Percentiles rank a stretch among this genome's conserved stretches.
phyloP scores from a whole-genome alignment of 2,329 filamentous ascomycete genomes.

The Talaromyces islandicus region DNA sequence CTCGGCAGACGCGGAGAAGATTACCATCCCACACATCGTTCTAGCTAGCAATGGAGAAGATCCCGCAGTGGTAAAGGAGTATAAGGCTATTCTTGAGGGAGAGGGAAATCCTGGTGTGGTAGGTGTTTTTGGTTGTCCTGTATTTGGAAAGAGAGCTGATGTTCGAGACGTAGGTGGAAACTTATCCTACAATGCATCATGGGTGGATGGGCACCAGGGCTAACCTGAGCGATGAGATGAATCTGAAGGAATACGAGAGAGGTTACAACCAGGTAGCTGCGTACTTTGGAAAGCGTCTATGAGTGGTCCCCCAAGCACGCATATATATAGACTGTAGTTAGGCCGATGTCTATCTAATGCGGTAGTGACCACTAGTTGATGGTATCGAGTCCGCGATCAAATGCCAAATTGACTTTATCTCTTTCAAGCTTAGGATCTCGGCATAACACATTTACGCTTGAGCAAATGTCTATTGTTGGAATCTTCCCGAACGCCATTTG shows the following conservation, averaged over 20 bases:
- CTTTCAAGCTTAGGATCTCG: no score
- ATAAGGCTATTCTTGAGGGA: constrained; percentile 31
- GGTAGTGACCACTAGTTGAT: no score
- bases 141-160: constrained; percentile 27
- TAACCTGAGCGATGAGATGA: constrained; percentile 49
- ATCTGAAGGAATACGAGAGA: constrained; percentile 52
- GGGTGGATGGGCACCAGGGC: constrained; percentile 67
- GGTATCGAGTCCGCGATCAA: no score
- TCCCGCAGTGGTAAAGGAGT: constrained; percentile 45
- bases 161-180: constrained; percentile 55
- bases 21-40: constrained; percentile 57
- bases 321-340: not conserved
- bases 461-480: no score
- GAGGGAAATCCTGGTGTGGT: not conserved
- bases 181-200: constrained; percentile 60
- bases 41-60: constrained; percentile 62
- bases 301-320: no score
- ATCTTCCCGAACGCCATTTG: no score
- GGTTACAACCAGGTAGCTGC: constrained; percentile 9
- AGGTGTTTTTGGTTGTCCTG: not conserved
- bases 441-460: no score
- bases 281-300: not conserved
- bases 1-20: constrained; percentile 51
- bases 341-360: not conserved
- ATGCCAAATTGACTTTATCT: no score